Conservation (phyloP, 441 rosid genomes). For the Syzygium malaccense region DNA sequence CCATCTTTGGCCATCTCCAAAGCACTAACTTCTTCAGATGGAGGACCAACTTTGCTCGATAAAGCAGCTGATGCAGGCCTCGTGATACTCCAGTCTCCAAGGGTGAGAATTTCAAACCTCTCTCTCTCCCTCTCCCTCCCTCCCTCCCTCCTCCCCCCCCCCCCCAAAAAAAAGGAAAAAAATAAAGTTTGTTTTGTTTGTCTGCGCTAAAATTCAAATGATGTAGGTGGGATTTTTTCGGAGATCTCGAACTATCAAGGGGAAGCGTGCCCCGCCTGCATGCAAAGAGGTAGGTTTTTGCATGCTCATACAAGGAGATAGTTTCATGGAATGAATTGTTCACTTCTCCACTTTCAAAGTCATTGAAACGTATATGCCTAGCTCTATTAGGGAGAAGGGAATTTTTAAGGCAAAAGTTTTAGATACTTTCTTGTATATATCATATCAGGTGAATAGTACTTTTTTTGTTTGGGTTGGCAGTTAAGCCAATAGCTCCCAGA, state of each 20-base stretch:
- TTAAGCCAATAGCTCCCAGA: not conserved
- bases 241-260: constrained; percentile 72
- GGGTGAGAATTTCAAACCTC: constrained; percentile 33
- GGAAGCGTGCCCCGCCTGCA: constrained; percentile 58
- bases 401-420: not conserved
- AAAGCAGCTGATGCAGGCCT: constrained; percentile 79
- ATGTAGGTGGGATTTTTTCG: constrained; percentile 65
- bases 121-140: not conserved
- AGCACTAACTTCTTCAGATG: constrained; percentile 25
- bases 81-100: constrained; percentile 66
- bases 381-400: not conserved
- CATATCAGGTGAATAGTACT: not conserved
- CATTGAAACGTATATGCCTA: not conserved
- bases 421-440: not conserved
- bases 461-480: not conserved
- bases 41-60: constrained; percentile 33
- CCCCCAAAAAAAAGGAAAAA: not conserved
- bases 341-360: not conserved
- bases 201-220: not conserved
- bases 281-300: constrained; percentile 70
- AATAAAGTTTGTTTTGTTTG: not conserved
- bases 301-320: not conserved
- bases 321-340: not conserved
- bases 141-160: not conserved
- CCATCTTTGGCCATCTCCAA: constrained; percentile 60